Base-by-base conservation (phyloP, 1,284 basidiomycete species). In the Mycena sp. region DNA sequence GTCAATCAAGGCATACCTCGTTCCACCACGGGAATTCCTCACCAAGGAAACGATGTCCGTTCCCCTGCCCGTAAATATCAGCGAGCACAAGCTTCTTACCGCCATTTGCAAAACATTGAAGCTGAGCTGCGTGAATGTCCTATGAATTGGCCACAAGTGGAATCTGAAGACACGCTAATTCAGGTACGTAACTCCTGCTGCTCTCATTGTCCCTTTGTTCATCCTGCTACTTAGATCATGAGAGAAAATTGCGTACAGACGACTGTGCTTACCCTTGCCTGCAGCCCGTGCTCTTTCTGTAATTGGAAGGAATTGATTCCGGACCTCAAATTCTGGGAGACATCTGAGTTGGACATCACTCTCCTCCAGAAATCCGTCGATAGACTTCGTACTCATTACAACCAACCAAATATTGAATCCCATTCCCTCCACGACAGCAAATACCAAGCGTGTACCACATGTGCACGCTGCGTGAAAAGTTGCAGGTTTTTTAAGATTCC, bases 261-360 rank as follows among this genome's bases (percentile, higher is more conserved):
- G 0, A 53, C 58, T 5, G 19, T 30, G 0, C 19, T 16, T 29
- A 32, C 41, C 2, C 58, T 60, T 28, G 16, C 16, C 2, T 41
- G 50, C 30, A 35, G 21, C 2, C 49, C 58, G 4, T 60, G 58
- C 25, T 60, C 58, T 60, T n/a, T 60, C 23, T 60, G 58, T 21
- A 41, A 53, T n/a, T 38, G 35, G 4, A 54, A 60, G 5, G 50
- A 60, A 17, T 11, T 29, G 16, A 35, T 32, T 25, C 26, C 3
- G 6, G 29, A 40, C 19, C 49, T 52, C 2, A 59, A 45, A 26
- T 1, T 45, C 17, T 59, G 37, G 38, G 21, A 11, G 6, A 9
- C 21, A 1, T 9, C 29, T 23, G 40, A 48, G 23, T 43, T 59
- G n/a, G 58, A 60, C 17, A 52, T 60, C 14, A n/a, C n/a, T n/a